These are phyloP conservation scores for Crataegus laevigata DNA, from an alignment of 306 rosid genomes.

Conservation along the genomic window DNA sequence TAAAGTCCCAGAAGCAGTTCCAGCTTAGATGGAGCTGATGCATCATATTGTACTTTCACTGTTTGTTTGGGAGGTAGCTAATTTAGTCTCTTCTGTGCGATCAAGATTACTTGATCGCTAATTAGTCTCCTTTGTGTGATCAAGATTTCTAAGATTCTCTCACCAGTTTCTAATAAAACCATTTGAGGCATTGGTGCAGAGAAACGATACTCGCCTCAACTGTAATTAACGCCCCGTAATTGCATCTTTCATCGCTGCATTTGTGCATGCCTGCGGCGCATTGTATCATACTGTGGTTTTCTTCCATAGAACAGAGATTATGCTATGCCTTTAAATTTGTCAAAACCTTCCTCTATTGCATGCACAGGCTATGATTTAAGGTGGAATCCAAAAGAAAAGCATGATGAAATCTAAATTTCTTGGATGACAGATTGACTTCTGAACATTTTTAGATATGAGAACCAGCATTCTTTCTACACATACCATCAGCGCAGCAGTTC, in stretches of 20 bases:
- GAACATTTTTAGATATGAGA: not conserved
- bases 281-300: slow-evolving; percentile 46
- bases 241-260: slow-evolving; percentile 51
- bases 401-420: not conserved
- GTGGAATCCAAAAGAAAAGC: not conserved
- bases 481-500: no score
- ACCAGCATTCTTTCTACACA: not conserved
- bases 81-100: slow-evolving; percentile 33
- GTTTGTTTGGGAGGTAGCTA: slow-evolving; percentile 48
- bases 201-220: slow-evolving; percentile 33
- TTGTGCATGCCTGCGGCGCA: slow-evolving; percentile 25
- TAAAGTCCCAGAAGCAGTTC: slow-evolving; percentile 71
- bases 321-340: not conserved
- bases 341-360: not conserved
- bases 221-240: slow-evolving; percentile 30
- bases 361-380: not conserved
- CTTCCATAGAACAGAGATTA: slow-evolving; percentile 8
- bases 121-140: slow-evolving; percentile 35
- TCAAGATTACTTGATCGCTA: slow-evolving; percentile 11
- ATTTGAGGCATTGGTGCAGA: slow-evolving; percentile 39
- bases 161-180: slow-evolving; percentile 33
- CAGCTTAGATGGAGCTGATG: slow-evolving; percentile 41
- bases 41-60: slow-evolving; percentile 16
- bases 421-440: not conserved
- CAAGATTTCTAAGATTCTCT: slow-evolving; percentile 13